A percentile compares a stretch with the other conserved stretches of the same genome.
phyloP scores from a whole-genome alignment of 257 asterid genomes.

The Jasminum sambac region DNA sequence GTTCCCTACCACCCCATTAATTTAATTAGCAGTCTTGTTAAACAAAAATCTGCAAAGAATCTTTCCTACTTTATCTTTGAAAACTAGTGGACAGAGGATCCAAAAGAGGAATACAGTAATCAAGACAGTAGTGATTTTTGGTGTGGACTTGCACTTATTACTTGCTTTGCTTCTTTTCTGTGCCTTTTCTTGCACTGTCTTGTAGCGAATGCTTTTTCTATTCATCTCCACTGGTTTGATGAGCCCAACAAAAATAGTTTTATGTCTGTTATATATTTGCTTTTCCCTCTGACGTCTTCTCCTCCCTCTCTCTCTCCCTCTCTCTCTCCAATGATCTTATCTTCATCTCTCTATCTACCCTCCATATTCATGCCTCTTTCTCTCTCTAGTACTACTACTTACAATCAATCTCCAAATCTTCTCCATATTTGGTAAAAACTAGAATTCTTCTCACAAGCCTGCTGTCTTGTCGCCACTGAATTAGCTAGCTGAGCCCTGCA shows the following conservation, averaged over 20 bases:
- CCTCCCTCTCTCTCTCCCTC: conserved; percentile 27
- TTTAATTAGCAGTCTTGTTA: neutral
- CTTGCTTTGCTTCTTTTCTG: conserved; percentile 5
- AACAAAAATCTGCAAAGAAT: conserved; percentile 22
- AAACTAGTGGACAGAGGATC: conserved; percentile 23
- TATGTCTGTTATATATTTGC: conserved; percentile 33
- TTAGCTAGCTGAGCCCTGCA: conserved; percentile 28
- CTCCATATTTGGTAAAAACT: conserved; percentile 61
- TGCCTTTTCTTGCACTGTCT: conserved; percentile 25
- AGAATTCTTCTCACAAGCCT: conserved; percentile 30
- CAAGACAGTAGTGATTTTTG: conserved; percentile 2
- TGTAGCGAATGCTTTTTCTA: conserved; percentile 18
- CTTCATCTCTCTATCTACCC: conserved; percentile 36
- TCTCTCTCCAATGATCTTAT: conserved; percentile 69
- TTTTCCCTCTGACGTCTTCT: conserved; percentile 43
- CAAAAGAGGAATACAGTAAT: conserved; percentile 13
- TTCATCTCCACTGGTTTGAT: conserved; percentile 26
- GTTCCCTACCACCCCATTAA: too few species aligned
- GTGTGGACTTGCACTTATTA: conserved; percentile 30
- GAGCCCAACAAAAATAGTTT: conserved; percentile 40
- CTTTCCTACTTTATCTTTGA: conserved; percentile 7
- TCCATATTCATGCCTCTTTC: neutral
- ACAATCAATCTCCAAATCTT: neutral
- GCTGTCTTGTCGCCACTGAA: conserved; percentile 47
- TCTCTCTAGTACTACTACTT: neutral